Evolutionary conservation across 2,329 filamentous ascomycete genomes (phyloP).

Genomic region (Ascocoryne sarcoides): DNA sequence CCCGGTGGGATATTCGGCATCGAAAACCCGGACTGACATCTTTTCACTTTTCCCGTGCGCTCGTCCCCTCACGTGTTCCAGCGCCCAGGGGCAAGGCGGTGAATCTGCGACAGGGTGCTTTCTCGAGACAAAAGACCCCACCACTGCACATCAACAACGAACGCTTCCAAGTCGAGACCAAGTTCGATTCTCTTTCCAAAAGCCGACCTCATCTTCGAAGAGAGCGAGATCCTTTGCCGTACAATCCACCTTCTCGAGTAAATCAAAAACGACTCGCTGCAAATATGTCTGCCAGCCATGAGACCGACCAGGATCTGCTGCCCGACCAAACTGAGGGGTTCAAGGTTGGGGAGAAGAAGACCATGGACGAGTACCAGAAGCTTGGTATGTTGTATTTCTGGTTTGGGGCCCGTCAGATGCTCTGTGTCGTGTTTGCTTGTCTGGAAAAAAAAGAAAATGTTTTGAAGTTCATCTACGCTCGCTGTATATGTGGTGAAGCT

Average conservation of each 20-base stretch:
- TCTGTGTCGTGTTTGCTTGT: too few relatives aligned
- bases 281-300: conserved; percentile 34
- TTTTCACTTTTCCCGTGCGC: neutral
- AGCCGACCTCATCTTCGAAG: neutral
- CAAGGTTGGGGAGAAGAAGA: conserved; percentile 99
- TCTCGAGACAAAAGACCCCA: conserved; percentile 5
- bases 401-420: too few relatives aligned
- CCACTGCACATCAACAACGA: conserved; percentile 7
- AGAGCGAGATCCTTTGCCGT: neutral
- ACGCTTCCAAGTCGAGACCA: neutral
- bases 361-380: conserved; percentile 85
- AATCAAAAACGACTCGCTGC: conserved; percentile 1
- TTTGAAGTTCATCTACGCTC: too few relatives aligned
- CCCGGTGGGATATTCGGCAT: too few relatives aligned
- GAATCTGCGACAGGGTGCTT: conserved; percentile 4
- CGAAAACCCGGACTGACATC: too few relatives aligned
- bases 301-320: conserved; percentile 73
- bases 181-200: conserved; percentile 1
- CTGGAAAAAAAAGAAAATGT: too few relatives aligned
- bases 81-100: conserved; percentile 8
- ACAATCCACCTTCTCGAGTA: neutral
- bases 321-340: conserved; percentile 89
- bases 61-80: conserved; percentile 3
- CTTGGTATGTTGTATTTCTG: conserved; percentile 62
- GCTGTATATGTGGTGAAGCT: too few relatives aligned